Evolutionary conservation across 2,329 filamentous ascomycete genomes (phyloP), one percentile per base, ranked within the genome.

Genomic region (Fulvia fulva): DNA sequence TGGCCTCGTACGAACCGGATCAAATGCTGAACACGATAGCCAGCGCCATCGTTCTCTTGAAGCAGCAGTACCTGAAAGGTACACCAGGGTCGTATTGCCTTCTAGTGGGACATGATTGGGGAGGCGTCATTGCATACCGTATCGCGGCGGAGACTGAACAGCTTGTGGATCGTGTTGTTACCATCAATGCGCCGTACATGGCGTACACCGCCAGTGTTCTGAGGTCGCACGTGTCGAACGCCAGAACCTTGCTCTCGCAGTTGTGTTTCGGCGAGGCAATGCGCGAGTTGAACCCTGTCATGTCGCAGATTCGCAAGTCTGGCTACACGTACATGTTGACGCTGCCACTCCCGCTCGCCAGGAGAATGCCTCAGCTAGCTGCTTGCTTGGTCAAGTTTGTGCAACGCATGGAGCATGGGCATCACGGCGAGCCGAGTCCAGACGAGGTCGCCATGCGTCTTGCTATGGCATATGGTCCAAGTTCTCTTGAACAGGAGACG

Each of bases 81-180:
- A 26, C 5, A 68, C 19, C 50, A 63, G 16, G 65, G 63, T n/a
- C 68, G 65, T 62, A 58, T 34, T 70, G 78, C 52, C 74, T 79
- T 69, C 58, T 79, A 22, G 77, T 77, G 0, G 75, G 75, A n/a
- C 75, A 78, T 54, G 75, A 77, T 56, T 79, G 77, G 74, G 74
- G 71, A 32, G 79, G 76, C 55, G 78, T 75, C 59, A 76, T 85
- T 19, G 76, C 76, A 3, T 81, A 78, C 63, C 75, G 83, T 46
- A 76, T 86, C 45, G 83, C 83, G n/a, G 74, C 80, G n/a, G 83
- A 85, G 65, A 83, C 83, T 26, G 75, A 77, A 21, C 74, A 78
- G 53, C 68, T 86, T 49, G 80, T 82, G 8, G 79, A 85, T 69
- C 76, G 81, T 43, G 83, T 81, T 65, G 77, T 85, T 37, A 68